Conservation (phyloP, 2,329 filamentous ascomycete genomes). For the Verticillium isaacii region DNA sequence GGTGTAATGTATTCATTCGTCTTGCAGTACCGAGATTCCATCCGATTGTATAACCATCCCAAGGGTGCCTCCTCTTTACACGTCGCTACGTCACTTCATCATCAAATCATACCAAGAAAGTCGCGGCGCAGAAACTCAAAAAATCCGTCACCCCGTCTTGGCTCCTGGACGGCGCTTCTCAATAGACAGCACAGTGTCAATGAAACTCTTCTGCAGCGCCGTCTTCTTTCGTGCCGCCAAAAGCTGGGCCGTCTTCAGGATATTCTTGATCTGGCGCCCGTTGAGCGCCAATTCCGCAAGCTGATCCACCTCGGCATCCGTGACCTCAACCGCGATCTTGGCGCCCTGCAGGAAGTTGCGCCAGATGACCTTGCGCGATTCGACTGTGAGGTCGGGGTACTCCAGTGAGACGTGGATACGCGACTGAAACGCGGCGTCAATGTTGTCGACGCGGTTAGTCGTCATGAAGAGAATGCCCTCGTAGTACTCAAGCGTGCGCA, state of each 20-base stretch:
- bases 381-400: conserved; percentile 35
- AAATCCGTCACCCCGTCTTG: not conserved
- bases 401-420: conserved; percentile 32
- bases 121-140: not conserved
- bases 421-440: conserved; percentile 26
- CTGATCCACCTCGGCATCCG: conserved; percentile 21
- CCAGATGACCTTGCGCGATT: conserved; percentile 33
- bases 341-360: conserved; percentile 30
- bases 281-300: conserved; percentile 35
- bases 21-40: no score
- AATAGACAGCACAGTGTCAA: conserved; percentile 8
- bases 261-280: conserved; percentile 44
- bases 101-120: not conserved
- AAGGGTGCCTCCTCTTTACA: no score
- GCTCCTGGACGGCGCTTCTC: not conserved
- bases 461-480: conserved; percentile 47
- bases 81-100: not conserved
- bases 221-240: conserved; percentile 39
- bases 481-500: conserved; percentile 47
- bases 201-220: conserved; percentile 9
- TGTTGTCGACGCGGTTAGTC: conserved; percentile 40
- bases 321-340: conserved; percentile 20
- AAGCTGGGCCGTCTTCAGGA: conserved; percentile 60
- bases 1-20: no score
- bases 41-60: no score